phyloP scores from a whole-genome alignment of 306 rosid genomes.

The Vigna mungo region DNA sequence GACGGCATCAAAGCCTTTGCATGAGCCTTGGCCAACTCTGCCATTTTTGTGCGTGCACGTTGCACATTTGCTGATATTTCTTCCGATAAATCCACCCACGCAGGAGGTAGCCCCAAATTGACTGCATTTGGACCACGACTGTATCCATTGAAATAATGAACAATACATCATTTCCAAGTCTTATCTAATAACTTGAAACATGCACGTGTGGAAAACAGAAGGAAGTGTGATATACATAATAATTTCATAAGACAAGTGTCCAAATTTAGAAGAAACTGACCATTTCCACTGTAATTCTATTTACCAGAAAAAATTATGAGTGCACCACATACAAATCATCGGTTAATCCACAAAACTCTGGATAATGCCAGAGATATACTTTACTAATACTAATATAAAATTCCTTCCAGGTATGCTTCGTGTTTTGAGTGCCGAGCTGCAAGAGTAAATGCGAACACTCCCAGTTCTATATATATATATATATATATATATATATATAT shows the following conservation, averaged over 20 bases:
- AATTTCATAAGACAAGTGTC: slow-evolving; percentile 10
- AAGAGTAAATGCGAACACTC: slow-evolving; percentile 11
- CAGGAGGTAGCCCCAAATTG: slow-evolving; percentile 93
- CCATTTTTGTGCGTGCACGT: slow-evolving; percentile 83
- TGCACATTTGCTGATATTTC: slow-evolving; percentile 90
- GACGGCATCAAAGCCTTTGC: slow-evolving; percentile 96
- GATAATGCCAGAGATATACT: neutral
- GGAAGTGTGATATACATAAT: slow-evolving; percentile 8
- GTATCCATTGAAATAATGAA: slow-evolving; percentile 47
- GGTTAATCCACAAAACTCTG: slow-evolving; percentile 10
- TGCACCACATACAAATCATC: neutral
- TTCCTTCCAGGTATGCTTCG: slow-evolving; percentile 9
- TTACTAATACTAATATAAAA: slow-evolving; percentile 15
- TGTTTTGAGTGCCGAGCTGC: slow-evolving; percentile 19
- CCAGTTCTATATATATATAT: neutral
- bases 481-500: no score
- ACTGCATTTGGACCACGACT: slow-evolving; percentile 74
- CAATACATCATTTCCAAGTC: neutral
- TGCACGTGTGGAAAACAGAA: slow-evolving; percentile 25
- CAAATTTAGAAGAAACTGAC: slow-evolving; percentile 21
- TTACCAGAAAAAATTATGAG: slow-evolving; percentile 1
- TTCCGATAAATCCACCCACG: slow-evolving; percentile 98
- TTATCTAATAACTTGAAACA: neutral
- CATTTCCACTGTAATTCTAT: slow-evolving; percentile 18
- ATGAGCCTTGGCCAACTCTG: slow-evolving; percentile 87